Evolutionary conservation across 495 filamentous ascomycete genomes (phyloP), one percentile per base, ranked within the genome.

Genomic region (Talaromyces stipitatus): DNA sequence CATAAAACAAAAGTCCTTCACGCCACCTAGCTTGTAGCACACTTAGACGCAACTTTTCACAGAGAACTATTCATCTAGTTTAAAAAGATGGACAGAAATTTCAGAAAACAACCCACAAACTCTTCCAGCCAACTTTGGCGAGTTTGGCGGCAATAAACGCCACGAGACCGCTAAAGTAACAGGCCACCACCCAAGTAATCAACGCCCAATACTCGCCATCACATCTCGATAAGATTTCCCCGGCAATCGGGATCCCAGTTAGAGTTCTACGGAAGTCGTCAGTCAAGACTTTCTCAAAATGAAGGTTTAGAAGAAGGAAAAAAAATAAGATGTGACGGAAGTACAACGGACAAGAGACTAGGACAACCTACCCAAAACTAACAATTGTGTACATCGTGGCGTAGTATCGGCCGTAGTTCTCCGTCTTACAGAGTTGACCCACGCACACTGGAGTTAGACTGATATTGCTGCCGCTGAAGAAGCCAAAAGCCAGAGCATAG

Each of bases 351-450:
- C 36, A 41, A 41, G 8, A 41, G n/a, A 41, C 36, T 41, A 45
- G 38, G 41, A 47, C n/a, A 24, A 65, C 70, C 61, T 65, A 82
- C 79, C 90, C 91, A 69, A 97, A 91, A 59, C 87, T 90, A 27
- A 92, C 92, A 28, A 95, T 78, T 61, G 91, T 94, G 70, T 95
- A 94, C 56, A 85, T 85, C 2, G 91, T 94, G 12, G 91, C 87
- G 62, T 85, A 95, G 60, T 88, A 91, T 55, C 88, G 76, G 4
- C 92, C 92, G 60, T 94, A 96, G 48, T 91, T 77, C 54, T 91
- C 82, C 4, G 91, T 89, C 54, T 87, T 85, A 71, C 91, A 97
- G 29, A 96, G 80, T 73, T 96, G 90, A 4, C 91, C 91, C 10
- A 97, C 82, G 63, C 91, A 96, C 2, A 96, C 91, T 0, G 92